Evolutionary conservation across 768 basidiomycete genomes (phyloP).

Genomic region (Leccinum obscurum): DNA sequence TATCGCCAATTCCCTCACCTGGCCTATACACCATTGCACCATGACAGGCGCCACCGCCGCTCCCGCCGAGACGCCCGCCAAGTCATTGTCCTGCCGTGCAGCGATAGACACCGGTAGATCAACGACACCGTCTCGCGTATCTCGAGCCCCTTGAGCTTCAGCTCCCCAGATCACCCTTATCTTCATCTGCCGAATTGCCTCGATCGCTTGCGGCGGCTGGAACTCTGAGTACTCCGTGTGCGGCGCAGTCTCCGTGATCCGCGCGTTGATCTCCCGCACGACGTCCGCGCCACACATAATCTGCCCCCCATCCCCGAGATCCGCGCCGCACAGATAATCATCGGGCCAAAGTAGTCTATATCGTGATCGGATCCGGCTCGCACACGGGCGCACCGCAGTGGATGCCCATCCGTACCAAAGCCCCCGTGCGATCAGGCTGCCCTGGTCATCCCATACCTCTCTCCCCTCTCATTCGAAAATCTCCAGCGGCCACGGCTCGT

Average conservation of each 20-base stretch:
- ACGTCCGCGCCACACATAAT: slow-evolving; percentile 91
- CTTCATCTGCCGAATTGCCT: slow-evolving; percentile 73
- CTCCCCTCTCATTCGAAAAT: no score
- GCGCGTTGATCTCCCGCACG: slow-evolving; percentile 73
- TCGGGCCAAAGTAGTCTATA: slow-evolving; percentile 98
- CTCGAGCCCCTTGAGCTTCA: slow-evolving; percentile 93
- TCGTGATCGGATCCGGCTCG: slow-evolving; percentile 78
- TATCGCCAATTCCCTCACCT: slow-evolving; percentile 71
- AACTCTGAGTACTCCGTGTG: slow-evolving; percentile 61
- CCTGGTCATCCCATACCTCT: no score
- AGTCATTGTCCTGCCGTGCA: slow-evolving; percentile 63
- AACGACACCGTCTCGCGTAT: slow-evolving; percentile 84
- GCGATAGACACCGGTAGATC: slow-evolving; percentile 77
- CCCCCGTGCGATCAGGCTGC: no score
- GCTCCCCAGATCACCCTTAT: slow-evolving; percentile 76
- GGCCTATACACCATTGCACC: slow-evolving; percentile 65
- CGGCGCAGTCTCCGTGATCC: slow-evolving; percentile 51
- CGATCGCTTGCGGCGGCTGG: slow-evolving; percentile 62
- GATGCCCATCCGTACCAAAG: no score
- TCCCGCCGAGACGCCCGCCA: slow-evolving; percentile 21
- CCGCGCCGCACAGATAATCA: slow-evolving; percentile 88
- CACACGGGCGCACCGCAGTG: no score
- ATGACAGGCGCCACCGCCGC: slow-evolving; percentile 10
- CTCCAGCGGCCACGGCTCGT: no score
- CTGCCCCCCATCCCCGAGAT: slow-evolving; percentile 83